phyloP scores from a whole-genome alignment of 306 rosid species.

The Quercus aquifolioides region DNA sequence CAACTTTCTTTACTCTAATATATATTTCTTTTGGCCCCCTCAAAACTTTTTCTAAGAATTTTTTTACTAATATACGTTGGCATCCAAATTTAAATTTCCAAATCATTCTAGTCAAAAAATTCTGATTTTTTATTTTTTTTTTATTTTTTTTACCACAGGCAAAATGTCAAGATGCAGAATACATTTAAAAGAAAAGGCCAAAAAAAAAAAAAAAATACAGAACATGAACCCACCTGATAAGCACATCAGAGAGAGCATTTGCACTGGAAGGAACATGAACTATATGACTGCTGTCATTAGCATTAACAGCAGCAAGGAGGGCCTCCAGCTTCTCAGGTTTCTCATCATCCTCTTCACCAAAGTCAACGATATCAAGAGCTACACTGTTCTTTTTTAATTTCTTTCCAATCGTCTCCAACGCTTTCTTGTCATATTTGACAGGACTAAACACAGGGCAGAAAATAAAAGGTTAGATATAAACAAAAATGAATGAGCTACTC shows the following conservation, averaged over 20 bases:
- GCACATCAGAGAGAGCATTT: conserved; percentile 39
- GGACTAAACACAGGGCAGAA: conserved; percentile 20
- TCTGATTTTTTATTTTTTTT: neutral
- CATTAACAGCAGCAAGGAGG: conserved; percentile 41
- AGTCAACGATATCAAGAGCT: conserved; percentile 40
- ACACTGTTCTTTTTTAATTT: conserved; percentile 45
- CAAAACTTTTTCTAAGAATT: neutral
- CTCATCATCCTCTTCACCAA: conserved; percentile 42
- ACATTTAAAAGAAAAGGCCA: neutral
- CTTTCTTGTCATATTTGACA: conserved; percentile 35
- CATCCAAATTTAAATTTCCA: neutral
- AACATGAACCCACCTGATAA: conserved; percentile 24
- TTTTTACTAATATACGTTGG: neutral
- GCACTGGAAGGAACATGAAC: conserved; percentile 40
- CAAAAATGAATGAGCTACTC: neutral
- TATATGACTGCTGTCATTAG: conserved; percentile 36
- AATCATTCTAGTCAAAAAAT: neutral
- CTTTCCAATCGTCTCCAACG: conserved; percentile 36
- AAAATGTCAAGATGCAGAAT: neutral
- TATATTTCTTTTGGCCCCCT: neutral
- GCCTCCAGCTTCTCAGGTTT: conserved; percentile 45
- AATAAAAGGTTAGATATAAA: neutral
- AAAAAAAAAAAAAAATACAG: neutral
- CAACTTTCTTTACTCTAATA: neutral
- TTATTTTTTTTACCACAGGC: neutral